Evolutionary conservation across 306 rosid genomes (phyloP), one percentile per base, ranked within the genome.

Genomic region (Albizia julibrissin): DNA sequence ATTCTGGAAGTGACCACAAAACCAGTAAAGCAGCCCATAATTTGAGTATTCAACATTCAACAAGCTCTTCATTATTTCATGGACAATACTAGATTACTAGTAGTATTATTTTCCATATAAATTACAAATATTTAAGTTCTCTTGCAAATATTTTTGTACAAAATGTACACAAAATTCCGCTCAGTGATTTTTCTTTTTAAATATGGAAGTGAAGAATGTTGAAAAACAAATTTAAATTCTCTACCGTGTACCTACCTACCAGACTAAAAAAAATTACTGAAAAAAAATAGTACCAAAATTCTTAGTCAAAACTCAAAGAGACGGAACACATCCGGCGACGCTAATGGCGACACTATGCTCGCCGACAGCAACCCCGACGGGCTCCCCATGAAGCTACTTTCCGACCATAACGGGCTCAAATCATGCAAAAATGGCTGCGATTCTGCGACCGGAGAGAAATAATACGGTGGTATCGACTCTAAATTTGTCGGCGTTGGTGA

Each of bases 401-500:
- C 31, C 3, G 81, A 77, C 93, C 89, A 87, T 39, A 71, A 40
- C 2, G 89, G 84, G 46, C 92, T 87, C 62, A 85, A 24, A 1
- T 92, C 92, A 6, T 83, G 72, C 42, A 59, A 70, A 2, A 80
- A 46, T 14, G 90, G 3, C 72, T 69, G 46, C 66, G 79, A 49
- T 7, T 59, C 90, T 5, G 47, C 40, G 61, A 18, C 84, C 75
- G 94, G 90, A 0, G 89, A 85, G 85, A 92, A 92, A 27, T 59
- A 82, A 47, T 88, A 86, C 5, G 89, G 1, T 3, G 93, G 44
- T 12, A 92, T 77, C 43, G 90, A 82, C 42, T 86, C 88, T 64
- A 94, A 76, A 27, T 66, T 85, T 2, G 72, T 82, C 76, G 94
- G 91, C 7, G 87, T 90, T 44, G 97, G 92, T 21, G 91, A 86